These are phyloP conservation scores for Infundibulicybe gibba DNA, from an alignment of 768 basidiomycete species.

Conservation along the genomic window DNA sequence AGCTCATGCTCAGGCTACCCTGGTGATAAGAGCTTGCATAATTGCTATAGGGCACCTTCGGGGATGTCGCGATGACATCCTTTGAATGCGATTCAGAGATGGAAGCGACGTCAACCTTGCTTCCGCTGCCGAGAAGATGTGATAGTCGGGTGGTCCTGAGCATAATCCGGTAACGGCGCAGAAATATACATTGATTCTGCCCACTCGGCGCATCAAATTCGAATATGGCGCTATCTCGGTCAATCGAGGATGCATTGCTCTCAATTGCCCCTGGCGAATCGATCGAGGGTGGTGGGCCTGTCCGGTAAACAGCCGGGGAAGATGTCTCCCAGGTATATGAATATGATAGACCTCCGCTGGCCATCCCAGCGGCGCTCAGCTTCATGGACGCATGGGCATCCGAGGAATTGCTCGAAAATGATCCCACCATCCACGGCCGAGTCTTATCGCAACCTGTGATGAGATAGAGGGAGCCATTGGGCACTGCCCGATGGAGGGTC, in stretches of 20 bases:
- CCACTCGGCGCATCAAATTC: constrained; percentile 4
- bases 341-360: constrained; percentile 2
- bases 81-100: constrained; percentile 6
- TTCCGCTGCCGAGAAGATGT: constrained; percentile 1
- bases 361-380: constrained; percentile 2
- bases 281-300: constrained; percentile 4
- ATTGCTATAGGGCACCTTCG: too few relatives aligned
- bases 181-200: constrained; percentile 9
- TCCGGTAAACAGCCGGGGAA: constrained; percentile 8
- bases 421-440: constrained; percentile 10
- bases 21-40: too few relatives aligned
- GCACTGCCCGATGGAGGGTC: constrained; percentile 6
- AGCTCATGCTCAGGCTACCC: too few relatives aligned
- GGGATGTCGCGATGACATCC: not conserved
- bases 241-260: constrained; percentile 1
- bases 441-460: constrained; percentile 17
- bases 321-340: constrained; percentile 10
- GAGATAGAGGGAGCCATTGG: constrained; percentile 15
- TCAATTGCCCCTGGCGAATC: constrained; percentile 5
- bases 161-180: constrained; percentile 13
- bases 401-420: constrained; percentile 8
- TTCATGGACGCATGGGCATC: constrained; percentile 5
- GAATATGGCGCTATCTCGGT: constrained; percentile 7
- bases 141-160: constrained; percentile 6
- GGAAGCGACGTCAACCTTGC: constrained; percentile 5